Evolutionary conservation across 2,329 filamentous ascomycete genomes (phyloP).

Genomic region (Penicillium fuscoglaucum): DNA sequence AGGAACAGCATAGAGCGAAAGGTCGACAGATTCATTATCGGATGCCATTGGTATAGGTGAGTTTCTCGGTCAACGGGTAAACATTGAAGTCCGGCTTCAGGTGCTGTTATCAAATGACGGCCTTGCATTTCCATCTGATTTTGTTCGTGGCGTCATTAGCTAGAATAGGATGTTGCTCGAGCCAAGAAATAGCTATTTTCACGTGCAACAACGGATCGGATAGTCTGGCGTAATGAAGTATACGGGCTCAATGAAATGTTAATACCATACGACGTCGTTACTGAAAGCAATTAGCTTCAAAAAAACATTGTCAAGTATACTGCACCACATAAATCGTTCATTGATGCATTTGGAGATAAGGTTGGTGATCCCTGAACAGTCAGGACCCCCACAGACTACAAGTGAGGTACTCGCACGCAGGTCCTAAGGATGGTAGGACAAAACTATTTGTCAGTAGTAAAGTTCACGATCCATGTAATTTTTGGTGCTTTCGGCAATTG

Average conservation of each 20-base stretch:
- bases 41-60: background rate
- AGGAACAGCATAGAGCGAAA: background rate
- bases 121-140: background rate
- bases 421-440: slow-evolving; percentile 13
- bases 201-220: background rate
- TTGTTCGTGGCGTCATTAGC: background rate
- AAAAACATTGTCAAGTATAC: background rate
- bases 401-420: background rate
- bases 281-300: background rate
- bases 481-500: slow-evolving; percentile 1
- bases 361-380: background rate
- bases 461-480: slow-evolving; percentile 19
- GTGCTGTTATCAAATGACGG: background rate
- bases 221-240: background rate
- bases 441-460: slow-evolving; percentile 12
- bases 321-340: background rate
- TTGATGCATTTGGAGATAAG: background rate
- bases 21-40: no score
- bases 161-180: background rate
- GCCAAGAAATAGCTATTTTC: background rate
- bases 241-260: background rate
- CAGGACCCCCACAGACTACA: background rate
- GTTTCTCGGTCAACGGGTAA: background rate
- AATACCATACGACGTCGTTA: slow-evolving; percentile 12
- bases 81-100: background rate